These are phyloP conservation scores for Jatropha podagrica DNA, from an alignment of 441 rosid genomes.

Conservation along the genomic window DNA sequence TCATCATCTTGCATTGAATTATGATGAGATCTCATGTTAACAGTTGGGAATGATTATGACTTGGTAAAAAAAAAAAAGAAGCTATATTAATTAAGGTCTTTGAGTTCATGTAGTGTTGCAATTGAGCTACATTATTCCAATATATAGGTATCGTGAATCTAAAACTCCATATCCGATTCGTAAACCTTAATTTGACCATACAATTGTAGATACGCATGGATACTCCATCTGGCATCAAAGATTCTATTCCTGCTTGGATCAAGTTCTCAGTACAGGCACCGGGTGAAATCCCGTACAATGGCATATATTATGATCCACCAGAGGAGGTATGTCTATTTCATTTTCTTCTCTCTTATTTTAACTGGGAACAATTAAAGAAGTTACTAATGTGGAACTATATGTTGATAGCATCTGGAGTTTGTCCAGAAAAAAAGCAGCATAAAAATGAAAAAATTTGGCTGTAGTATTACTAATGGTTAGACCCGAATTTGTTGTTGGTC, in stretches of 20 bases:
- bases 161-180: background rate
- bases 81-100: background rate
- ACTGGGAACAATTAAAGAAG: no score
- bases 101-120: background rate
- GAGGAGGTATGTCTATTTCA: conserved; percentile 54
- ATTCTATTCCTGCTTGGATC: conserved; percentile 99
- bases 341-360: background rate
- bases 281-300: conserved; percentile 91
- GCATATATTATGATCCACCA: conserved; percentile 95
- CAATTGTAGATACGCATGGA: conserved; percentile 83
- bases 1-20: background rate
- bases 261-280: conserved; percentile 93
- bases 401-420: no score
- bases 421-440: background rate
- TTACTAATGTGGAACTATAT: no score
- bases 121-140: conserved; percentile 8
- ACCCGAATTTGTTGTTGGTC: conserved; percentile 1
- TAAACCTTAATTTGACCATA: conserved; percentile 20
- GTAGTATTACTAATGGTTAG: background rate
- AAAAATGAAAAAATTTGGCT: conserved; percentile 1
- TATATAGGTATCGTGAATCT: conserved; percentile 10
- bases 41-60: background rate
- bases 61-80: background rate
- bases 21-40: background rate
- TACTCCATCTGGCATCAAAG: conserved; percentile 92